Evolutionary conservation across 768 basidiomycete species (phyloP).

Genomic region (Coprinopsis cinerea): DNA sequence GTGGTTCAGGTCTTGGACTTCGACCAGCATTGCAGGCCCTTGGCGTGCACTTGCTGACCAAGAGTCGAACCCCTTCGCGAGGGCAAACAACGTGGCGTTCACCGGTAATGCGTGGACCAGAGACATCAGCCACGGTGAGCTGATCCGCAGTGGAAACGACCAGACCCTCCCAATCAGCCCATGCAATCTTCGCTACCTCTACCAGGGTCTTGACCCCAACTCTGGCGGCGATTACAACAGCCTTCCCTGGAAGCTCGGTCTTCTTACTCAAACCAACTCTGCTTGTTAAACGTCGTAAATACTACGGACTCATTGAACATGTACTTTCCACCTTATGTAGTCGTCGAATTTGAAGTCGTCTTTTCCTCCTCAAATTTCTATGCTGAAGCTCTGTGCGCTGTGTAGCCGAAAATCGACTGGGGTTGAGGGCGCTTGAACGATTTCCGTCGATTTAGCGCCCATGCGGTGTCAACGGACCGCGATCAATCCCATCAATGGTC

Average conservation of each 20-base stretch:
- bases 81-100: slow-evolving; percentile 16
- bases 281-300: no score
- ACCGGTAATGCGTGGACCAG: slow-evolving; percentile 8
- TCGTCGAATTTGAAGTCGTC: no score
- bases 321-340: no score
- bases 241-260: slow-evolving; percentile 12
- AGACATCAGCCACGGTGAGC: slow-evolving; percentile 20
- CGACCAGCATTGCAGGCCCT: slow-evolving; percentile 11
- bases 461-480: no score
- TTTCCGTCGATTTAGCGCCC: no score
- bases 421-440: no score
- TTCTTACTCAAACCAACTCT: slow-evolving; percentile 17
- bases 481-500: no score
- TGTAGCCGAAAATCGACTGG: no score
- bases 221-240: slow-evolving; percentile 9
- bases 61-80: slow-evolving; percentile 14
- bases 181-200: slow-evolving; percentile 15
- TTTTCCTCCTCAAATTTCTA: no score
- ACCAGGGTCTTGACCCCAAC: slow-evolving; percentile 15
- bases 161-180: slow-evolving; percentile 14
- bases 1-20: slow-evolving; percentile 17
- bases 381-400: no score
- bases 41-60: slow-evolving; percentile 10
- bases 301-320: no score
- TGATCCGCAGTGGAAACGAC: slow-evolving; percentile 14